Base-by-base conservation (phyloP, 2,329 filamentous ascomycete species). In the Alternaria consortialis region DNA sequence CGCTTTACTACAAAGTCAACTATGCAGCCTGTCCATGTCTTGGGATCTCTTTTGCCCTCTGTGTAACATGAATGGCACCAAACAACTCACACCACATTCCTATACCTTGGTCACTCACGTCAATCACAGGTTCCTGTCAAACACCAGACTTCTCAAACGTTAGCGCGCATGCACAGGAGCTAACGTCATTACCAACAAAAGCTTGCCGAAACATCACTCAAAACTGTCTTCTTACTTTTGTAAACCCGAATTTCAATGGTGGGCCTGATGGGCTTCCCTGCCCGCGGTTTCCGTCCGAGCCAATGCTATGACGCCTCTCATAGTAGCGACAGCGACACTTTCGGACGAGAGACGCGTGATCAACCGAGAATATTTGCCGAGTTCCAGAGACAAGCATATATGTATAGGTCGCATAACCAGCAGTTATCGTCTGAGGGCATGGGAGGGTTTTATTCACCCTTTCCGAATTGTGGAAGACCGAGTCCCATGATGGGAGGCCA, bases 401-500 rank as follows among this genome's bases (percentile, higher is more conserved):
- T 46, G 12, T 34, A 17, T 13, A 32, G 46, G 29, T 44, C 39
- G 31, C 25, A 48, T 9, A 29, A 47, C 27, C 40, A 55, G 15
- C 50, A 37, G 11, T 39, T 48, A 27, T 20, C 29, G 17, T 46
- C 60, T 17, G 39, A 27, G 11, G 51, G 32, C 37, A 58, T 48
- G 31, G 11, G 51, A n/a, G 15, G 47, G 8, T 46, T 50, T 37
- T 47, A 50, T 43, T 48, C 48, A 12, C 44, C 43, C 13, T 57
- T 43, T 20, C 9, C 29, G n/a, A 40, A 40, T 25, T 36, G 20
- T 31, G 32, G n/a, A n/a, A 53, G 44, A 15, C 31, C 31, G 27
- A 51, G 7, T 50, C 44, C 40, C 3, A 54, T 55, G 50, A 65
- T 63, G 56, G 50, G 50, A 25, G 40, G 34, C 27, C 37, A 44